Conservation (phyloP, 352 stramenopile species). For the Pythium sp. region DNA sequence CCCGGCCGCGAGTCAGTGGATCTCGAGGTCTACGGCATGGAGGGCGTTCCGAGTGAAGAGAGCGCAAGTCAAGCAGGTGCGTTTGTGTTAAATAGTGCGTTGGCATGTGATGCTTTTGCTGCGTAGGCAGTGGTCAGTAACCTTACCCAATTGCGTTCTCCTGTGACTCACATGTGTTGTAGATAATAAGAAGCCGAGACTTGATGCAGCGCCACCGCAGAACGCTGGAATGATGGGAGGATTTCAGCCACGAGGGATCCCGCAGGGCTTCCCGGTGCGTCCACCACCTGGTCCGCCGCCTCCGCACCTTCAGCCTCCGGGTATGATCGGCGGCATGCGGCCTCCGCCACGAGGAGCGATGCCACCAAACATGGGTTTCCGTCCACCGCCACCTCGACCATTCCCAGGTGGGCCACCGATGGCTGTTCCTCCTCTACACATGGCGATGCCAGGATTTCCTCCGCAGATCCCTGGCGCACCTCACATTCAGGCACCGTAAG, state of each 20-base stretch:
- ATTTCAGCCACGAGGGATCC: slow-evolving; percentile 40
- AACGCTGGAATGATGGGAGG: slow-evolving; percentile 29
- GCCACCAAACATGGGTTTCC: slow-evolving; percentile 21
- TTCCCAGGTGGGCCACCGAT: slow-evolving; percentile 37
- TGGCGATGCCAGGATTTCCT: slow-evolving; percentile 16
- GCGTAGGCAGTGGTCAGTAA: background rate
- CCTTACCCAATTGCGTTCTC: background rate
- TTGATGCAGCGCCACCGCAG: slow-evolving; percentile 25
- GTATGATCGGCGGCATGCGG: slow-evolving; percentile 42
- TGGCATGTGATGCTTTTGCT: background rate
- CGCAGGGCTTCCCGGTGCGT: slow-evolving; percentile 39
- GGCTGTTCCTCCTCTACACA: slow-evolving; percentile 12
- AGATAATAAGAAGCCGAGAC: slow-evolving; percentile 42
- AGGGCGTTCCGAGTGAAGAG: slow-evolving; percentile 66
- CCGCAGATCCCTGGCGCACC: slow-evolving; percentile 12
- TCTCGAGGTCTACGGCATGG: slow-evolving; percentile 89
- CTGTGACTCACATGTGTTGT: background rate
- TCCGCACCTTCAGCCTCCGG: slow-evolving; percentile 43
- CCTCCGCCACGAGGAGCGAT: slow-evolving; percentile 34
- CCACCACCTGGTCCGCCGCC: slow-evolving; percentile 34
- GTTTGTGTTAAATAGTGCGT: slow-evolving; percentile 16
- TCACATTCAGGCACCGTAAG: slow-evolving; percentile 8
- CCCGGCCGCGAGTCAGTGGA: slow-evolving; percentile 74
- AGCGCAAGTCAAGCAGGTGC: slow-evolving; percentile 17
- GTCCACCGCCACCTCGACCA: slow-evolving; percentile 27